Evolutionary conservation across 805 yeast species (phyloP).

Genomic region (Gaillardinia entomophila): DNA sequence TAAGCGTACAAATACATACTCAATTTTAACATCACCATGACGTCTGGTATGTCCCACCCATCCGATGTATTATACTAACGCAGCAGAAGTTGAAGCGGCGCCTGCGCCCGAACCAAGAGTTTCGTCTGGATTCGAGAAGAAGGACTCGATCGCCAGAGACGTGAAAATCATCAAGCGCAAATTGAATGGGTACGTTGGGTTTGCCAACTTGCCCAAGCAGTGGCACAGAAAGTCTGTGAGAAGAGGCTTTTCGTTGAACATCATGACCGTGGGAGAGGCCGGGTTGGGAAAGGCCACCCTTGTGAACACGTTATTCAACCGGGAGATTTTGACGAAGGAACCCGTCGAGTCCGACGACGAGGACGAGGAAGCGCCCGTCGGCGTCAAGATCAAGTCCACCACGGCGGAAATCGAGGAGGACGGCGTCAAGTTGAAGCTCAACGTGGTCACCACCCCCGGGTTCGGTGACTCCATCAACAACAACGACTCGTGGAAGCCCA

Average conservation of each 20-base stretch:
- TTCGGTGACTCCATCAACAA: constrained; percentile 85
- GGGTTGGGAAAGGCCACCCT: constrained; percentile 93
- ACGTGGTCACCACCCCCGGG: constrained; percentile 87
- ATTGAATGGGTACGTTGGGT: constrained; percentile 90
- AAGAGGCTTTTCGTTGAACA: constrained; percentile 71
- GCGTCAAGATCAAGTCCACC: constrained; percentile 54
- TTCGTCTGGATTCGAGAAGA: not conserved
- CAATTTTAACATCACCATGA: not conserved
- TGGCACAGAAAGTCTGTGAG: constrained; percentile 90
- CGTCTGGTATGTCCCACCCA: not conserved
- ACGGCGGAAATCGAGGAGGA: constrained; percentile 66
- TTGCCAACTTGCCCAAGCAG: constrained; percentile 95
- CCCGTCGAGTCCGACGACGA: constrained; percentile 13
- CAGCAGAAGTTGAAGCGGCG: not conserved
- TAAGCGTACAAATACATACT: not conserved
- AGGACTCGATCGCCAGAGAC: constrained; percentile 22
- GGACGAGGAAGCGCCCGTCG: constrained; percentile 10
- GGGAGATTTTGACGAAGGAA: constrained; percentile 30
- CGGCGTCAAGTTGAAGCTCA: constrained; percentile 80
- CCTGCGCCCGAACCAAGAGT: not conserved
- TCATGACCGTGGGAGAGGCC: constrained; percentile 85
- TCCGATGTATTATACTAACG: not conserved
- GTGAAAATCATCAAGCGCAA: constrained; percentile 72
- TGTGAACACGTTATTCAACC: constrained; percentile 77
- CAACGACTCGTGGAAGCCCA: constrained; percentile 74